A percentile compares a stretch with the other conserved stretches of the same genome.
Conservation (phyloP, 495 filamentous ascomycete genomes). For the Glonium stellatum region DNA sequence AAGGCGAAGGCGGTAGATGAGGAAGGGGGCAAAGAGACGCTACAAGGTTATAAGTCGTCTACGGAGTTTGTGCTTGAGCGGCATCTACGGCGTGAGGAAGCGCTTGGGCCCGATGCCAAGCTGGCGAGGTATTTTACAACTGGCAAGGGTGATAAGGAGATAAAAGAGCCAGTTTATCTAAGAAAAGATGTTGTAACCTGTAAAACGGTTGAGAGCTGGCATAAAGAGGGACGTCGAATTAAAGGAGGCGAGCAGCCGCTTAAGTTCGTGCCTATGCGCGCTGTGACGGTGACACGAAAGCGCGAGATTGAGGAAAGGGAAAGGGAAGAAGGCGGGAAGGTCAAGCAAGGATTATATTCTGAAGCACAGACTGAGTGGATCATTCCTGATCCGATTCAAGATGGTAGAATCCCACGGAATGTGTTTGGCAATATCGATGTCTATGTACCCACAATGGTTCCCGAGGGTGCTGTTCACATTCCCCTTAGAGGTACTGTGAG, state of each 20-base stretch:
- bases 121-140: conserved; percentile 68
- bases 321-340: conserved; percentile 69
- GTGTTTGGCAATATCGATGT: conserved; percentile 95
- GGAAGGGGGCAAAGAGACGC: conserved; percentile 67
- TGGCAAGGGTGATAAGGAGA: conserved; percentile 56
- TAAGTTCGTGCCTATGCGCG: conserved; percentile 83
- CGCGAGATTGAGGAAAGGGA: conserved; percentile 83
- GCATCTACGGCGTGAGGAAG: conserved; percentile 89
- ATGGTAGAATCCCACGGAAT: conserved; percentile 90
- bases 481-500: conserved; percentile 66
- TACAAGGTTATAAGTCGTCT: conserved; percentile 81
- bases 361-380: conserved; percentile 89
- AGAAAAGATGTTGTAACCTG: conserved; percentile 76
- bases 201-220: conserved; percentile 93
- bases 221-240: conserved; percentile 84
- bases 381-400: conserved; percentile 70
- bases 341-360: conserved; percentile 79
- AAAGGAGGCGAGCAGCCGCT: conserved; percentile 62
- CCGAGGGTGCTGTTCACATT: conserved; percentile 73
- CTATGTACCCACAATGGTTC: conserved; percentile 90
- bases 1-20: conserved; percentile 54
- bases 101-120: conserved; percentile 59
- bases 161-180: conserved; percentile 72
- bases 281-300: conserved; percentile 80
- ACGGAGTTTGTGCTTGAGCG: conserved; percentile 78